These are phyloP conservation scores for Tetrahymena malaccensis DNA, from an alignment of 73 alveolate species.

Conservation along the genomic window DNA sequence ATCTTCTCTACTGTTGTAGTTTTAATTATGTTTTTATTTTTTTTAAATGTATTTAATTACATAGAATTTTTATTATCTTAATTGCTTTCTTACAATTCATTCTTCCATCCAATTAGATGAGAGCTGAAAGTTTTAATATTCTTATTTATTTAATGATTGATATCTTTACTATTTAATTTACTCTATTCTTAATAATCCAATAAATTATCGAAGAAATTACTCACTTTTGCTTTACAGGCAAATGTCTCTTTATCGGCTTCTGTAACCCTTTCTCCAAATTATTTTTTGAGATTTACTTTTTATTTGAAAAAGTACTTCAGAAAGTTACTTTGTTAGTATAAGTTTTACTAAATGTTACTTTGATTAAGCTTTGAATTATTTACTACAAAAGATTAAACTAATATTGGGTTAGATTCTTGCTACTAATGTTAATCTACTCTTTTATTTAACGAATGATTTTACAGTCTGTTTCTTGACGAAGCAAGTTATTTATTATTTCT, in stretches of 20 bases:
- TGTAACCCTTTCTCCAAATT: not conserved
- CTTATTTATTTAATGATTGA: not conserved
- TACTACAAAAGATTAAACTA: not conserved
- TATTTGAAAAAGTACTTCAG: not conserved
- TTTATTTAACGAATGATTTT: not conserved
- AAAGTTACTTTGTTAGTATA: not conserved
- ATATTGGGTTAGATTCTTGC: not conserved
- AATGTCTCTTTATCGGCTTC: not conserved
- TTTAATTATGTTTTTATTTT: not conserved
- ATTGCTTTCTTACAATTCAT: not conserved
- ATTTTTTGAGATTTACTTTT: not conserved
- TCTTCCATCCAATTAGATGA: not conserved
- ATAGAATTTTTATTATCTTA: not conserved
- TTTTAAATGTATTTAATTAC: not conserved
- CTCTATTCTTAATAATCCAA: not conserved
- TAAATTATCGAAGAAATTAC: not conserved
- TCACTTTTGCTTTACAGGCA: not conserved
- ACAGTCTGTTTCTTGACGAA: not conserved
- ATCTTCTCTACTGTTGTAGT: not conserved
- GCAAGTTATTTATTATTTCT: not conserved
- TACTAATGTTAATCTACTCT: not conserved
- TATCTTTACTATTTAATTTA: not conserved
- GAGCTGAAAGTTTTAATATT: not conserved
- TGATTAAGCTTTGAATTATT: not conserved
- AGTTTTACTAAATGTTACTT: not conserved